phyloP scores from a whole-genome alignment of 306 rosid species.

The Inga leiocalycina region DNA sequence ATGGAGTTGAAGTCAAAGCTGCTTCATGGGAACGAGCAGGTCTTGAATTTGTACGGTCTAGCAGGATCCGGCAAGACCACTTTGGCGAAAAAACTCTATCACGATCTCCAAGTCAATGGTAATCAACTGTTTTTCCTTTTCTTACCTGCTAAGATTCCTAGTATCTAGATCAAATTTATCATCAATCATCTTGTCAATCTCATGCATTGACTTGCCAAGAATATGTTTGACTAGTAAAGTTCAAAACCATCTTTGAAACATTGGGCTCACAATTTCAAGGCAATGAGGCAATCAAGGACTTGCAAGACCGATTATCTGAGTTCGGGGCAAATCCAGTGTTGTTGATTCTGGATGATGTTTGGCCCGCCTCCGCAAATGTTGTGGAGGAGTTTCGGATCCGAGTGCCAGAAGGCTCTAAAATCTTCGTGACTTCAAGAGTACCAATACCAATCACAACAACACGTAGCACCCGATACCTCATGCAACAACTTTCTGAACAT shows the following conservation, averaged over 20 bases:
- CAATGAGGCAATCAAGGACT: background rate
- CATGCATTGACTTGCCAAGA: background rate
- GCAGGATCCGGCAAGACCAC: slow-evolving; percentile 1
- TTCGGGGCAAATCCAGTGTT: background rate
- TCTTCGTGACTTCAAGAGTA: background rate
- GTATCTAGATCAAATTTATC: background rate
- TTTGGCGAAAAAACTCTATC: background rate
- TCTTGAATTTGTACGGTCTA: background rate
- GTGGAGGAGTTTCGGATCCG: background rate
- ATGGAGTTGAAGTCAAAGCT: background rate
- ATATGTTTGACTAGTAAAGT: background rate
- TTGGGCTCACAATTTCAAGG: background rate
- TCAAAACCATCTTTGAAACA: background rate
- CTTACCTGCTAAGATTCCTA: background rate
- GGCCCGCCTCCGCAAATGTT: background rate
- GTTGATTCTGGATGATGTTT: slow-evolving; percentile 13
- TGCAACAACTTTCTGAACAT: background rate
- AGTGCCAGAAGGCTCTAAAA: background rate
- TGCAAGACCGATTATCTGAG: background rate
- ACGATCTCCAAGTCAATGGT: background rate
- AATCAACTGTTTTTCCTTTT: background rate
- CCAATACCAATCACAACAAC: background rate
- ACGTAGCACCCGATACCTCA: background rate
- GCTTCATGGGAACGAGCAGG: background rate
- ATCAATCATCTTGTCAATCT: background rate